A percentile compares a stretch with the other conserved stretches of the same genome.
phyloP scores from a whole-genome alignment of 441 rosid species.

The Breynia disticha region DNA sequence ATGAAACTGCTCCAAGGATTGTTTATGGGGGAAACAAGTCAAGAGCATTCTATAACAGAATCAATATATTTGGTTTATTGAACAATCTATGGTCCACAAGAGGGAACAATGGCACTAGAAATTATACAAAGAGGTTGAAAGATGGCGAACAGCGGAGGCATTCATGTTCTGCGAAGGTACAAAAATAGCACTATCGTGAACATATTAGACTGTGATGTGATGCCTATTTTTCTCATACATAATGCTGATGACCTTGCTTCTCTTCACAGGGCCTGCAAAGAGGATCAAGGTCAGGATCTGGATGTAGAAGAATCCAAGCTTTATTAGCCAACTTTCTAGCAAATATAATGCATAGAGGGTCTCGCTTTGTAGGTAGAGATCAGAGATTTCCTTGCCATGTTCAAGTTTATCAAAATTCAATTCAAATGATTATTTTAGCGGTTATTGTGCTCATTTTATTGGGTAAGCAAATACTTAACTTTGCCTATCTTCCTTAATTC shows the following conservation, averaged over 20 bases:
- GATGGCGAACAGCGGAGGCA: conserved; percentile 45
- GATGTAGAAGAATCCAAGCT: conserved; percentile 16
- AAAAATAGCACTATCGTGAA: background rate
- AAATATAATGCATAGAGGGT: conserved; percentile 13
- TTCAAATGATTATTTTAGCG: conserved; percentile 21
- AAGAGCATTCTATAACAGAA: conserved; percentile 16
- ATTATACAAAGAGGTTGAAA: conserved; percentile 40
- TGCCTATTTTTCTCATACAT: no score
- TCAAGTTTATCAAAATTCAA: conserved; percentile 16
- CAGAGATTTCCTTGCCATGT: conserved; percentile 19
- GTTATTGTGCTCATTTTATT: conserved; percentile 25
- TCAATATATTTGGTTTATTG: conserved; percentile 23
- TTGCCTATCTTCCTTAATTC: background rate
- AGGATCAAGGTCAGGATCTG: conserved; percentile 19
- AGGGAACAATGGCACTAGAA: conserved; percentile 20
- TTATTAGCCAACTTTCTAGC: conserved; percentile 21
- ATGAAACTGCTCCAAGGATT: conserved; percentile 23
- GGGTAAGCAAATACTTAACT: conserved; percentile 28
- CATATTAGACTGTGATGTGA: no score
- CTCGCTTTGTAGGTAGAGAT: conserved; percentile 20
- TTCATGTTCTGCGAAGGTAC: conserved; percentile 27
- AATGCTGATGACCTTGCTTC: conserved; percentile 9
- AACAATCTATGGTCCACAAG: conserved; percentile 21
- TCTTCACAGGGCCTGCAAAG: conserved; percentile 21
- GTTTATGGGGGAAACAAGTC: conserved; percentile 23